Base-by-base conservation (phyloP, 352 stramenopile genomes). In the Globisporangium ultimum region DNA sequence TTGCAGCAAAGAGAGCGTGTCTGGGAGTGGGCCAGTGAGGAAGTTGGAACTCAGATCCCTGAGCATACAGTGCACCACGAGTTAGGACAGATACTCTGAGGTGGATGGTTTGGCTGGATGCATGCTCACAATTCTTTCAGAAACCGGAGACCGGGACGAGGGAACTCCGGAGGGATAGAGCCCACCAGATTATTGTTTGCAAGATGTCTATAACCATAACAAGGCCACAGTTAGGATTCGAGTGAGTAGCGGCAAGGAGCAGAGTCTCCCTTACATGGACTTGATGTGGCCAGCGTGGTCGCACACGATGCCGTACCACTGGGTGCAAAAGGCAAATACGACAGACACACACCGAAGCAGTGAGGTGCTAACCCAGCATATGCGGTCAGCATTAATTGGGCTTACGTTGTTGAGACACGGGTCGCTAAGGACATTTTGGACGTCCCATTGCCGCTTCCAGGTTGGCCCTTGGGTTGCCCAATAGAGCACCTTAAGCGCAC, bases 31-130 rank as follows among this genome's bases (percentile, higher is more conserved):
- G 0, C 78, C 71, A 5, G 68, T 76, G 28, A 91, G 67, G 60
- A 84, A 91, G 51, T 91, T 91, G 17, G 66, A 85, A 64, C 80
- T 89, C 45, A 91, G 46, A 46, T 91, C 80, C 20, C 80, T 90
- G 61, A 11, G 36, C 6, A n/a, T 22, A 28, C 17, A 54, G 1
- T 14, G 17, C 47, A 53, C 5, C 24, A 34, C 17, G 13, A 53
- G 4, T n/a, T 17, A 43, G 38, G 38, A 28, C 5, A 8, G 38
- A 11, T 43, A 12, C 11, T 3, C 14, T 43, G 38, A 17, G 2
- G 38, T 17, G 11, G 38, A 43, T 17, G 38, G 3, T 10, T 24
- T 4, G 20, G 4, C 2, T 8, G 42, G 40, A 55, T 13, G 18
- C n/a, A 24, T 5, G 61, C 79, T 56, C 58, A 88, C 78, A 91